Evolutionary conservation across 169 alveolate genomes (phyloP), one percentile per base, ranked within the genome.

Genomic region (Plasmodium gallinaceum): DNA sequence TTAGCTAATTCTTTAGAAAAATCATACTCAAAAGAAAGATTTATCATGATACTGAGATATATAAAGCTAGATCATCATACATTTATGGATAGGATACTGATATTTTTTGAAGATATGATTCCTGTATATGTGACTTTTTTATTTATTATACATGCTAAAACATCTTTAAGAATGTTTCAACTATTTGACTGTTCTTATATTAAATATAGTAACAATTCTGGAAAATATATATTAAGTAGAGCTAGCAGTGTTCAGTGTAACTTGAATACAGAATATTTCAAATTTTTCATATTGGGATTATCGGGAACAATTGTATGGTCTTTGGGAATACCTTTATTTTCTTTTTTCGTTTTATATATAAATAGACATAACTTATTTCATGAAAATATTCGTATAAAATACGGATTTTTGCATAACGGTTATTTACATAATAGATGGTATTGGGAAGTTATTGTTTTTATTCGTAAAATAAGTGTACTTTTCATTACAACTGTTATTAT

Each of bases 321-420:
- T 14, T 64, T 95, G 69, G 97, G 97, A 12, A 95, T 95, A 51
- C 97, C 97, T 6, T 83, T 95, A 9, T 71, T 92, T n/a, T 89
- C 96, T 45, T 95, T 94, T 72, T 66, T 90, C 37, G 95, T 93
- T 58, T 87, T 95, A 42, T 93, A 86, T 69, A 72, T 78, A 24
- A 94, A 95, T 90, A 88, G 97, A 42, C 92, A 80, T 43, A 93
- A 86, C 48, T 90, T 95, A 58, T 93, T 94, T 90, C 94, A 94
- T 24, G 90, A 94, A 54, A 95, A 94, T 46, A 86, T 92, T 20
- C 87, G 96, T 10, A 93, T 94, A 69, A 95, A 94, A 75, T 95
- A 92, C 71, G 97, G 97, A 43, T 95, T 95, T 72, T 74, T 95
- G 46, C 97, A 95, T 92, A 95, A 95, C 69, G 97, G 97, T 2